phyloP scores from a whole-genome alignment of 148 eudicot genomes.

The Oxyria digyna region DNA sequence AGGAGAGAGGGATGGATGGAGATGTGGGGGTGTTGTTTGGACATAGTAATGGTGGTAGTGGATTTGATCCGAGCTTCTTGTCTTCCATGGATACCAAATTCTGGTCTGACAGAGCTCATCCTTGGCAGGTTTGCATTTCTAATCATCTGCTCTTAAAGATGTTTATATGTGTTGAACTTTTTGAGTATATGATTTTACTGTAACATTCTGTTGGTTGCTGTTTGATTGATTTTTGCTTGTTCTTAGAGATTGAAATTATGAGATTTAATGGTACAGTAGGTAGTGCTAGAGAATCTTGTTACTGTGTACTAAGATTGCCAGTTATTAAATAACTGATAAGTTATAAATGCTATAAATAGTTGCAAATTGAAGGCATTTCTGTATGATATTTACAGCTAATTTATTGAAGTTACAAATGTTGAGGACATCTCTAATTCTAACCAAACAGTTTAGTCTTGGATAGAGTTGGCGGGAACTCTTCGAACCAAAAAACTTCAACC shows the following conservation, averaged over 20 bases:
- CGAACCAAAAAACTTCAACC: not conserved
- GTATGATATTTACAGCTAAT: not conserved
- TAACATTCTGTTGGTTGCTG: not conserved
- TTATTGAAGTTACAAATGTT: not conserved
- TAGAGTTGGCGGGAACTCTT: not conserved
- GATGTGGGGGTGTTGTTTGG: constrained; percentile 24
- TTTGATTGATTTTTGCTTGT: not conserved
- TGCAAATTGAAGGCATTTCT: constrained; percentile 1
- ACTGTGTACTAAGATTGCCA: not conserved
- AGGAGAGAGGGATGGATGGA: constrained; percentile 20
- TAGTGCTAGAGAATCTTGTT: too few species aligned
- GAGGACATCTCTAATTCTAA: not conserved
- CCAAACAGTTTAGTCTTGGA: not conserved
- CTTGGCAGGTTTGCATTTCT: constrained; percentile 47
- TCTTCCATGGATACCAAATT: constrained; percentile 37
- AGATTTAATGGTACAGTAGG: not conserved
- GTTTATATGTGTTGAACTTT: not conserved
- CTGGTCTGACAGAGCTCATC: constrained; percentile 50
- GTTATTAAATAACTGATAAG: not conserved
- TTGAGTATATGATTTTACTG: not conserved
- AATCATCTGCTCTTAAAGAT: not conserved
- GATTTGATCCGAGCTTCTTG: constrained; percentile 30
- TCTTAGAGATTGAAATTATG: not conserved
- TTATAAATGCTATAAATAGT: not conserved
- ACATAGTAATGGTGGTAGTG: constrained; percentile 19